phyloP scores from a whole-genome alignment of 306 rosid genomes.

The Luffa aegyptiaca region DNA sequence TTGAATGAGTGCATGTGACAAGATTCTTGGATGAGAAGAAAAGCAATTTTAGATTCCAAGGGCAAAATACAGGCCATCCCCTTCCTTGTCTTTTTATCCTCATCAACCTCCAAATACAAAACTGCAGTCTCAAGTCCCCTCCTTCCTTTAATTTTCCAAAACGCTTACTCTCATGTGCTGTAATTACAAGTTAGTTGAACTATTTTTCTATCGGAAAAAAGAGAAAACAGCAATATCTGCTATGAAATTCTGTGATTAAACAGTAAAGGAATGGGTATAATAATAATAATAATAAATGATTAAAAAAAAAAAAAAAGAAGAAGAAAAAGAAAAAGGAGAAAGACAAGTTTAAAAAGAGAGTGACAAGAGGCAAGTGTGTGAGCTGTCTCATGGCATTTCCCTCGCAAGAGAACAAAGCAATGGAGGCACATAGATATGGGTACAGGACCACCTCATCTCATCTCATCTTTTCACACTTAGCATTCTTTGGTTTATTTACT shows the following conservation, averaged over 20 bases:
- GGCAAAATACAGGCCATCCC: neutral
- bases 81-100: neutral
- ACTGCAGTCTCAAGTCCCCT: neutral
- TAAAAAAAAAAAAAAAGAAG: neutral
- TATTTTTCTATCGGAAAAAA: too few relatives aligned
- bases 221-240: neutral
- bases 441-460: slow-evolving; percentile 93
- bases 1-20: neutral
- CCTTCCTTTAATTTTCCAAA: too few relatives aligned
- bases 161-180: too few relatives aligned
- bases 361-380: neutral
- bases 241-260: slow-evolving; percentile 1
- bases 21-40: neutral
- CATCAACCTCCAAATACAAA: neutral
- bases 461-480: slow-evolving; percentile 12
- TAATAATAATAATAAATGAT: neutral
- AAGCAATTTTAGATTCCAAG: neutral
- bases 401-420: slow-evolving; percentile 32
- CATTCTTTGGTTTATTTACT: slow-evolving; percentile 9
- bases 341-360: neutral
- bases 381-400: slow-evolving; percentile 46
- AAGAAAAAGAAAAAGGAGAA: neutral
- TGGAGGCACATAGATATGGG: slow-evolving; percentile 19
- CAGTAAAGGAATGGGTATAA: neutral
- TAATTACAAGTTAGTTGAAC: too few relatives aligned